Evolutionary conservation across 495 filamentous ascomycete genomes (phyloP).

Genomic region (Penicillium longicatenatum): DNA sequence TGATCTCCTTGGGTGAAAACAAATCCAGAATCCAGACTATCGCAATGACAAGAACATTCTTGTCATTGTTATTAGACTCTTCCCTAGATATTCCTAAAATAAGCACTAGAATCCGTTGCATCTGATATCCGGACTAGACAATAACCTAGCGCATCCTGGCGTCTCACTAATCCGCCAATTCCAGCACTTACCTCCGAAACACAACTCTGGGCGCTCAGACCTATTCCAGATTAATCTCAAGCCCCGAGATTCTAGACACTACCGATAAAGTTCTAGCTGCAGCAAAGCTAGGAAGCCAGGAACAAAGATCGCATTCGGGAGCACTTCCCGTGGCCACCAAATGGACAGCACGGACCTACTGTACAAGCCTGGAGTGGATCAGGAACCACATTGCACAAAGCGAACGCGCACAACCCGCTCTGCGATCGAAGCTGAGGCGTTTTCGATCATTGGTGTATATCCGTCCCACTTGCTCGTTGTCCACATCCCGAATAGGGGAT

Average conservation of each 20-base stretch:
- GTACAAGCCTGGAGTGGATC: slow-evolving; percentile 4
- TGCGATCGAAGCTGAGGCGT: slow-evolving; percentile 5
- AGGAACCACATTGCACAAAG: background rate
- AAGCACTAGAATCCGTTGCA: background rate
- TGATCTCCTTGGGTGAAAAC: background rate
- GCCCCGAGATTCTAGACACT: background rate
- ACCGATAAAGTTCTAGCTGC: slow-evolving; percentile 13
- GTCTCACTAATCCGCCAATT: background rate
- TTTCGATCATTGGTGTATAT: background rate
- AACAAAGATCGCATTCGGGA: slow-evolving; percentile 11
- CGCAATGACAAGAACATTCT: background rate
- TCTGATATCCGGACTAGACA: background rate
- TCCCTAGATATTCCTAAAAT: background rate
- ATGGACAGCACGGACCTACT: slow-evolving; percentile 8
- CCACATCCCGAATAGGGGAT: background rate
- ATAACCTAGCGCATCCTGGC: background rate
- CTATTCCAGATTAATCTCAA: background rate
- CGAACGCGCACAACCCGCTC: slow-evolving; percentile 2
- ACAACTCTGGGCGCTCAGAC: background rate
- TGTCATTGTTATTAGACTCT: background rate
- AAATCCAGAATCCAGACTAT: background rate
- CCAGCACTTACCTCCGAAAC: background rate
- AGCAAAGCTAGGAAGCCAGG: background rate
- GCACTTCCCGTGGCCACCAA: slow-evolving; percentile 15
- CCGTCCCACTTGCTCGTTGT: background rate